Conservation (phyloP, 2,329 filamentous ascomycete species). For the Amesomyces nigricolor region DNA sequence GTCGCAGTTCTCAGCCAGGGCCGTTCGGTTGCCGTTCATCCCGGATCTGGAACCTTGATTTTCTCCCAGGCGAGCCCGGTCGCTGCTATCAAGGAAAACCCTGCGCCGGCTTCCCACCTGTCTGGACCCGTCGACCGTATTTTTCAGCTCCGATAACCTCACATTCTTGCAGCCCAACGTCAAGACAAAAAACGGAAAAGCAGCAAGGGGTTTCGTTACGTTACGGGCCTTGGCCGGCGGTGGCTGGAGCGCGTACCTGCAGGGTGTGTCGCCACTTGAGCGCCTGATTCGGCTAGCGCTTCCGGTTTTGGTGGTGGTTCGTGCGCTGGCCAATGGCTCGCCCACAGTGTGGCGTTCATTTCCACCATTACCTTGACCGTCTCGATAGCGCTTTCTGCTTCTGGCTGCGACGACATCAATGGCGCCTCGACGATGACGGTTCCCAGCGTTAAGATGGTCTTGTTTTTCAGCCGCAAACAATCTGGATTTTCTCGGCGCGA, state of each 20-base stretch:
- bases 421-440: not conserved
- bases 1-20: not conserved
- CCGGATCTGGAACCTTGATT: not conserved
- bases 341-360: conserved; percentile 5
- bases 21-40: not conserved
- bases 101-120: not conserved
- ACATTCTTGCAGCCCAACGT: conserved; percentile 1
- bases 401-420: not conserved
- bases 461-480: conserved; percentile 3
- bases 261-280: not conserved
- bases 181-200: not conserved
- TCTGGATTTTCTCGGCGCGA: not conserved
- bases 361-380: conserved; percentile 11
- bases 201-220: conserved; percentile 1
- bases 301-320: not conserved
- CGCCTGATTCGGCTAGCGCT: not conserved
- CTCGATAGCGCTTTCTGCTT: conserved; percentile 17
- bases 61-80: not conserved
- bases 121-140: not conserved
- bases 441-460: no score
- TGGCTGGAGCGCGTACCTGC: conserved; percentile 11
- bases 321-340: not conserved
- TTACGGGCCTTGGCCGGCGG: not conserved
- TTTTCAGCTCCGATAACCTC: conserved; percentile 1
- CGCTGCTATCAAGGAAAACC: not conserved